These are phyloP conservation scores for Silybum marianum DNA, from an alignment of 129 eudicot species.

Conservation along the genomic window DNA sequence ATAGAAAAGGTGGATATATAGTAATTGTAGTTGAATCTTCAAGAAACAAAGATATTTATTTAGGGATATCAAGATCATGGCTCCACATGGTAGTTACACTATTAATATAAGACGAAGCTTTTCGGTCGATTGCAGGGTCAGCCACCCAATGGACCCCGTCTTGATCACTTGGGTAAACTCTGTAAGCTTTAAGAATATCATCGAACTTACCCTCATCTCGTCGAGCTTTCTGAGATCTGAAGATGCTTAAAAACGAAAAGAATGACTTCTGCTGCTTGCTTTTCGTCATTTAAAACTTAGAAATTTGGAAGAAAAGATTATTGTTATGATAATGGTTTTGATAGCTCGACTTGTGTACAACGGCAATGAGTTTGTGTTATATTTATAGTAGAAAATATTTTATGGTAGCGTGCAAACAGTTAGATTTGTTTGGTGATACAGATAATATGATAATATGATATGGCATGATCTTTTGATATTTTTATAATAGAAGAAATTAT, in stretches of 20 bases:
- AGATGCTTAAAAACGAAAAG: conserved; percentile 15
- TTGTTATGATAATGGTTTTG: not conserved
- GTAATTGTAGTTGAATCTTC: not conserved
- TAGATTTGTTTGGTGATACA: conserved; percentile 7
- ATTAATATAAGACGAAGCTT: conserved; percentile 26
- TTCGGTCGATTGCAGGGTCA: conserved; percentile 30
- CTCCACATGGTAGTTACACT: conserved; percentile 28
- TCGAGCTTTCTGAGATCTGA: conserved; percentile 1
- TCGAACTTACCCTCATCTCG: conserved; percentile 17
- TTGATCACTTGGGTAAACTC: conserved; percentile 31
- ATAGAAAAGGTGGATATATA: not conserved
- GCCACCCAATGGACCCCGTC: conserved; percentile 33
- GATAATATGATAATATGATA: conserved; percentile 2
- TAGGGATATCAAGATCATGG: conserved; percentile 1
- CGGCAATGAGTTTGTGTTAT: conserved; percentile 6
- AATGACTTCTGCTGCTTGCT: conserved; percentile 11
- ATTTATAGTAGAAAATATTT: conserved; percentile 8
- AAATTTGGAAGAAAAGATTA: not conserved
- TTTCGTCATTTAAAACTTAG: conserved; percentile 10
- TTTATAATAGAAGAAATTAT: not conserved
- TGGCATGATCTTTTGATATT: not conserved
- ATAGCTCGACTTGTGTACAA: not conserved
- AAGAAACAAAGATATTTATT: not conserved
- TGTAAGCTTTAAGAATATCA: conserved; percentile 16
- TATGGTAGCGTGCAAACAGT: not conserved